phyloP scores from a whole-genome alignment of 2,329 filamentous ascomycete genomes.

The Colletotrichum chrysophilum region DNA sequence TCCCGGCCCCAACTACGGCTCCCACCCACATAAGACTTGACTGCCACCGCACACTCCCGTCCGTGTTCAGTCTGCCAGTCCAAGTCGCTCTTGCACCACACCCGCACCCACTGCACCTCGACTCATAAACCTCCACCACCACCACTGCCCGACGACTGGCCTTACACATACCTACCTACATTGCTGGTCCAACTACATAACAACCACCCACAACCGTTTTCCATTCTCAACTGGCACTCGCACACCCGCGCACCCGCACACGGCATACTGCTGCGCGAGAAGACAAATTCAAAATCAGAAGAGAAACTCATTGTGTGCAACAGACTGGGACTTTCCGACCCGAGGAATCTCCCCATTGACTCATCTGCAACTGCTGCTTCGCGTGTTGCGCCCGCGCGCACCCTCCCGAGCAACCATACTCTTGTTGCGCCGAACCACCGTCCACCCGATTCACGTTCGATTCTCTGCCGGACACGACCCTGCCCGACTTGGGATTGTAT shows the following conservation, averaged over 20 bases:
- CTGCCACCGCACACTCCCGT: constrained; percentile 12
- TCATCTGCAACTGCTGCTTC: constrained; percentile 17
- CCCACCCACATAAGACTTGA: constrained; percentile 23
- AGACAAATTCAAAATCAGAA: neutral
- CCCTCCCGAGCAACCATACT: neutral
- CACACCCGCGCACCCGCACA: neutral
- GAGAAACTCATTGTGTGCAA: neutral
- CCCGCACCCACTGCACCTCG: neutral
- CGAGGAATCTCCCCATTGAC: constrained; percentile 2
- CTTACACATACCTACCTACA: neutral
- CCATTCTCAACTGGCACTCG: neutral
- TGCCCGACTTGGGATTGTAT: neutral
- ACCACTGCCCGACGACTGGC: neutral
- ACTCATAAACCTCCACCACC: neutral
- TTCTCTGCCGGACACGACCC: constrained; percentile 2
- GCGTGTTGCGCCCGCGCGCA: constrained; percentile 16
- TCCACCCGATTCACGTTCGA: constrained; percentile 7
- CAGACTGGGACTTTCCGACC: neutral
- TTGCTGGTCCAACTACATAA: constrained; percentile 5
- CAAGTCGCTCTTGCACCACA: constrained; percentile 7
- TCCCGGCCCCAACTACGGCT: constrained; percentile 20
- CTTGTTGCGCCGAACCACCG: constrained; percentile 17
- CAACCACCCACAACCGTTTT: neutral
- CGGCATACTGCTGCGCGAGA: neutral
- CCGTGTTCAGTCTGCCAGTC: neutral